Evolutionary conservation across 805 yeast species (phyloP).

Genomic region (Saccharomyces paradoxus): DNA sequence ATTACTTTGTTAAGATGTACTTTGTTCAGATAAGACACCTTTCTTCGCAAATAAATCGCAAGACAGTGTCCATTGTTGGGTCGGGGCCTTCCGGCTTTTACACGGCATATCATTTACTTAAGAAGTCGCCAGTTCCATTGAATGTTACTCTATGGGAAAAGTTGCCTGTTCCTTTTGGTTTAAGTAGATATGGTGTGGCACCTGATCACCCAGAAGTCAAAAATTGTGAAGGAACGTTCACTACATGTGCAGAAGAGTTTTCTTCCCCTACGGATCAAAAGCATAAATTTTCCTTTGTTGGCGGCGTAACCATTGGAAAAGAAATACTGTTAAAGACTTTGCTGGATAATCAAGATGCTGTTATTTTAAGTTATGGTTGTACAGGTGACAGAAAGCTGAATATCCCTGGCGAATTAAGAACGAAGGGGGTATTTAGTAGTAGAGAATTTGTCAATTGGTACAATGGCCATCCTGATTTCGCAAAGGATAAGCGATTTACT

Average conservation of each 20-base stretch:
- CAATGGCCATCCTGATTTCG: slow-evolving; percentile 69
- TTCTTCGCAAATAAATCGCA: slow-evolving; percentile 4
- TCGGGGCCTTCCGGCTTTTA: slow-evolving; percentile 97
- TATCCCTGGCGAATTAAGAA: slow-evolving; percentile 50
- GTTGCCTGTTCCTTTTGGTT: slow-evolving; percentile 84
- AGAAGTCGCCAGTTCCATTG: slow-evolving; percentile 35
- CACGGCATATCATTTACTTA: slow-evolving; percentile 66
- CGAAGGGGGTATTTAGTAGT: slow-evolving; percentile 66
- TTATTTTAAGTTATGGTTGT: slow-evolving; percentile 80
- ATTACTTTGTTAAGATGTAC: not conserved
- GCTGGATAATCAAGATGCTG: slow-evolving; percentile 53
- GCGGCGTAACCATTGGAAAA: slow-evolving; percentile 63
- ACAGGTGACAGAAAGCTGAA: slow-evolving; percentile 45
- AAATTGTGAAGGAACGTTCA: slow-evolving; percentile 63
- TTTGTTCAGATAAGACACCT: not conserved
- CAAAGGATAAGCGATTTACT: slow-evolving; percentile 28
- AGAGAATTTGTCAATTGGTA: slow-evolving; percentile 93
- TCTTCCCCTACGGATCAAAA: slow-evolving; percentile 16
- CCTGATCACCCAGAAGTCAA: slow-evolving; percentile 98
- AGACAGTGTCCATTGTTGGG: slow-evolving; percentile 68
- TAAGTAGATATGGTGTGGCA: slow-evolving; percentile 92
- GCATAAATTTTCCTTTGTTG: slow-evolving; percentile 48
- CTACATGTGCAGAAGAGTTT: slow-evolving; percentile 35
- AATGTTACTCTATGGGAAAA: slow-evolving; percentile 73
- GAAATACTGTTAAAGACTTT: slow-evolving; percentile 48